Evolutionary conservation across 2,329 filamentous ascomycete species (phyloP).

Genomic region (Lasiodiplodia theobromae): DNA sequence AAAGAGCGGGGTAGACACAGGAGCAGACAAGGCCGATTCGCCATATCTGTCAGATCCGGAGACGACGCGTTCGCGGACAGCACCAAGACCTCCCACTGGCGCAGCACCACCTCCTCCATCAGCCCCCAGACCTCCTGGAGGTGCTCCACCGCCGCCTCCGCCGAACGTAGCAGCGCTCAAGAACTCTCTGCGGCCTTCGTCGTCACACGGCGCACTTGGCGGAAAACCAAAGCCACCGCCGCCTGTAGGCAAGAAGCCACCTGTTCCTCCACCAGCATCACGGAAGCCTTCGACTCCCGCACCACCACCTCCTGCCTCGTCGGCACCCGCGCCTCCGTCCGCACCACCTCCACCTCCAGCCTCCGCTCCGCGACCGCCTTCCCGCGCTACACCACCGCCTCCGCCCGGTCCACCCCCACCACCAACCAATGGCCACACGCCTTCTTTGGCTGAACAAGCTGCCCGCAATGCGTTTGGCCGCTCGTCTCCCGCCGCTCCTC

Average conservation of each 20-base stretch:
- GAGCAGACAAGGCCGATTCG: slow-evolving; percentile 67
- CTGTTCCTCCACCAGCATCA: slow-evolving; percentile 63
- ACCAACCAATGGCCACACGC: slow-evolving; percentile 37
- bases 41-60: slow-evolving; percentile 86
- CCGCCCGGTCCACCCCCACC: slow-evolving; percentile 46
- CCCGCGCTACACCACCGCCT: slow-evolving; percentile 51
- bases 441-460: slow-evolving; percentile 59
- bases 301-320: slow-evolving; percentile 48
- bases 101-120: slow-evolving; percentile 58
- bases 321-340: slow-evolving; percentile 55
- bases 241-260: slow-evolving; percentile 76
- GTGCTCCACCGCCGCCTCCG: slow-evolving; percentile 64
- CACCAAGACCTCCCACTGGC: slow-evolving; percentile 53
- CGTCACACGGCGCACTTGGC: slow-evolving; percentile 57
- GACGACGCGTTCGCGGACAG: slow-evolving; percentile 58
- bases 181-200: slow-evolving; percentile 58
- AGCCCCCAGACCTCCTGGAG: slow-evolving; percentile 55
- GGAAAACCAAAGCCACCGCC: slow-evolving; percentile 73
- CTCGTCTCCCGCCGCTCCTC: slow-evolving; percentile 45
- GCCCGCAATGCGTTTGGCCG: slow-evolving; percentile 65
- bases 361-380: slow-evolving; percentile 53
- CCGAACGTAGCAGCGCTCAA: slow-evolving; percentile 60
- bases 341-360: slow-evolving; percentile 65
- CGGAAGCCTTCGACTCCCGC: slow-evolving; percentile 64
- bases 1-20: slow-evolving; percentile 60